Conservation (phyloP, 495 filamentous ascomycete genomes). For the Daldinia childiae region DNA sequence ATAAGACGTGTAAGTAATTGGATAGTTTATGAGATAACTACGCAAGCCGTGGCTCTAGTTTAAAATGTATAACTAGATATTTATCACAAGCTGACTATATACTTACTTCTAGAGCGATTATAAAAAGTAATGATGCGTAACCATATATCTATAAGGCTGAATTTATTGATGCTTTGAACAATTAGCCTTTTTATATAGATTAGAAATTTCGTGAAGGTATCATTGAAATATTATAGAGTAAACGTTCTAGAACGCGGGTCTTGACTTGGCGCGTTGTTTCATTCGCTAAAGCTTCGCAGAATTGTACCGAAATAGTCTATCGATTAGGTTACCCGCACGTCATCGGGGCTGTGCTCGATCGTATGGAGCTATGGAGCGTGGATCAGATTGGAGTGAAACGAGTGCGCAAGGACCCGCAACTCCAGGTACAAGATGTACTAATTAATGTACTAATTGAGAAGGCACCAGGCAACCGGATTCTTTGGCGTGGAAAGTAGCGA, state of each 20-base stretch:
- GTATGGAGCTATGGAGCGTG: too few species aligned
- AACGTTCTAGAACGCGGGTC: background rate
- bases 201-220: too few species aligned
- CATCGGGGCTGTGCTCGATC: conserved; percentile 30
- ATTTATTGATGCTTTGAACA: too few species aligned
- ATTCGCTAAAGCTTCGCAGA: background rate
- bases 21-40: too few species aligned
- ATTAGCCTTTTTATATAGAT: too few species aligned
- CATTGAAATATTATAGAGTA: background rate
- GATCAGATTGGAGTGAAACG: conserved; percentile 34
- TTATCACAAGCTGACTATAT: too few species aligned
- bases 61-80: too few species aligned
- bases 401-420: conserved; percentile 22
- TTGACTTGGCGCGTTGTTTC: background rate
- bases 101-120: too few species aligned
- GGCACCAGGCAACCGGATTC: conserved; percentile 3
- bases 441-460: background rate
- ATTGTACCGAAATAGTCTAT: conserved; percentile 17
- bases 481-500: background rate
- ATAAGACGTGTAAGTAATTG: too few species aligned
- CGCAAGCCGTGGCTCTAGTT: too few species aligned
- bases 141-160: too few species aligned
- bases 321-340: conserved; percentile 35
- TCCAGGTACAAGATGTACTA: background rate
- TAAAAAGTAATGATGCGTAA: too few species aligned